Conservation (phyloP, 192 early-diverging fungal species). For the Coemansia sp. region DNA sequence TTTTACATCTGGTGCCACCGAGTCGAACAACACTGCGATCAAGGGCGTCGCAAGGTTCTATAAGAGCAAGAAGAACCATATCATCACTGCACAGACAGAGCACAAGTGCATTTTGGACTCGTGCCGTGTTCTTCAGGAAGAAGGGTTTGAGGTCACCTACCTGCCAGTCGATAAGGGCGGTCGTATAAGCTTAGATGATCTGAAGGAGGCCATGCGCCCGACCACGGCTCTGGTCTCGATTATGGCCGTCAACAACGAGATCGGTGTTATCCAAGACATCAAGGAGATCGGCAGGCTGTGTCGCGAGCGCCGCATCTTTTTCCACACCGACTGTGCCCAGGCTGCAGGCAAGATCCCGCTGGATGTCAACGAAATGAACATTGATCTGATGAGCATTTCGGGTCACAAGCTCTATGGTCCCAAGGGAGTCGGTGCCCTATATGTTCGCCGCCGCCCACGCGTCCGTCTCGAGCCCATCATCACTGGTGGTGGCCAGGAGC, state of each 20-base stretch:
- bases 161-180: constrained; percentile 85
- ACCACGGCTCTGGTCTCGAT: constrained; percentile 90
- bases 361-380: constrained; percentile 88
- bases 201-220: constrained; percentile 84
- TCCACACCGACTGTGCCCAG: constrained; percentile 97
- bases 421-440: constrained; percentile 92
- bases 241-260: constrained; percentile 99
- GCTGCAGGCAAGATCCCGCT: constrained; percentile 94
- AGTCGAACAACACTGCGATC: constrained; percentile 92
- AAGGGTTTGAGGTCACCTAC: constrained; percentile 96
- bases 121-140: constrained; percentile 92
- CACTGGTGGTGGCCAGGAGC: constrained; percentile 94
- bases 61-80: constrained; percentile 89
- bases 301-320: constrained; percentile 85
- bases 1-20: constrained; percentile 95
- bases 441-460: constrained; percentile 89
- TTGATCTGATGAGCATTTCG: constrained; percentile 94
- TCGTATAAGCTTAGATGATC: constrained; percentile 74
- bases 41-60: constrained; percentile 97
- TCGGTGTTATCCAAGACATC: constrained; percentile 94
- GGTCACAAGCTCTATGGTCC: constrained; percentile 99
- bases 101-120: constrained; percentile 99
- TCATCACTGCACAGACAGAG: constrained; percentile 96
- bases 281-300: constrained; percentile 88
- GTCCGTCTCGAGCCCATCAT: constrained; percentile 90